phyloP scores from a whole-genome alignment of 495 filamentous ascomycete species.

The Opeltia flavorubescens region DNA sequence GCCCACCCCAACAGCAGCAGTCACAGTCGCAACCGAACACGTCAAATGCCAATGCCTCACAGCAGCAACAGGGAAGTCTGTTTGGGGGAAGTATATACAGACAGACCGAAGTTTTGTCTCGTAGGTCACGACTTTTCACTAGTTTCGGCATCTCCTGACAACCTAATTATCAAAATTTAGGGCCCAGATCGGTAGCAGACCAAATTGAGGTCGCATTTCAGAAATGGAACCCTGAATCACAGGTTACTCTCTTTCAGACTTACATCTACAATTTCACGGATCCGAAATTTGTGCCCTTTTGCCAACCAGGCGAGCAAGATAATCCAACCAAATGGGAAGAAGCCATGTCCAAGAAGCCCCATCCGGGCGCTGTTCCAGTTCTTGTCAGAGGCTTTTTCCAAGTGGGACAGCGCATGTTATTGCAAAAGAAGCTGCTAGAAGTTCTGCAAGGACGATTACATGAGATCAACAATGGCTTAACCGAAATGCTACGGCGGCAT shows the following conservation, averaged over 20 bases:
- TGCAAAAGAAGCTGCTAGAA: conserved; percentile 58
- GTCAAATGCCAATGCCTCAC: conserved; percentile 26
- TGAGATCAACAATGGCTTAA: conserved; percentile 74
- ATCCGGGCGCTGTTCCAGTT: conserved; percentile 61
- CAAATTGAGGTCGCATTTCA: conserved; percentile 64
- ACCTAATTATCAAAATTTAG: conserved; percentile 17
- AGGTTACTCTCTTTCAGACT: conserved; percentile 64
- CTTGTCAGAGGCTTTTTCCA: conserved; percentile 52
- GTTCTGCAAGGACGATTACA: conserved; percentile 71
- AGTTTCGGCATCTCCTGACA: not conserved
- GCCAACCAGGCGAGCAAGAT: conserved; percentile 60
- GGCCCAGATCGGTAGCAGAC: conserved; percentile 69
- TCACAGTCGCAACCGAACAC: conserved; percentile 19
- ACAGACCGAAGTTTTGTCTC: conserved; percentile 4
- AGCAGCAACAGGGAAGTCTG: conserved; percentile 21
- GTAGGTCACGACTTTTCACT: not conserved
- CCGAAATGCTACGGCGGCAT: conserved; percentile 65
- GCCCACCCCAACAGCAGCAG: conserved; percentile 4
- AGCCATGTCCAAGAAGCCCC: conserved; percentile 71
- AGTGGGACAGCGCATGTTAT: conserved; percentile 61
- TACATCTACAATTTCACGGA: conserved; percentile 93
- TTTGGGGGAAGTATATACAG: conserved; percentile 22
- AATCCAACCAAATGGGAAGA: conserved; percentile 86
- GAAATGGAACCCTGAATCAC: conserved; percentile 69
- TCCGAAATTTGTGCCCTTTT: conserved; percentile 66